Evolutionary conservation across 2,329 filamentous ascomycete genomes (phyloP).

Genomic region (Aureobasidium sp.): DNA sequence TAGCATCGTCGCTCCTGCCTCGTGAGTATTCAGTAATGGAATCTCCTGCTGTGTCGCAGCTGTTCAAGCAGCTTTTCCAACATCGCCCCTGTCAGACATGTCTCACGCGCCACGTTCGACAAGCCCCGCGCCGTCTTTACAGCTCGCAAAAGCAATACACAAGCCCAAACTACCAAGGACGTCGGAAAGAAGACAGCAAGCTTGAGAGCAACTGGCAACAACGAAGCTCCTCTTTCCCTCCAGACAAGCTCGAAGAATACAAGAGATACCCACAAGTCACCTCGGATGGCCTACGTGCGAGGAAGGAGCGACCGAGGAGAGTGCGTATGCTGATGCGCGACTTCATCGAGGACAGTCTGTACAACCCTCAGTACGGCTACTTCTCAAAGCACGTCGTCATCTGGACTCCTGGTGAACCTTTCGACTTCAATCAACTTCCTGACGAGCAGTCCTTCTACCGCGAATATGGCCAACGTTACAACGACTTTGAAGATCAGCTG

Average conservation of each 20-base stretch:
- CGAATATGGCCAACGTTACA: slow-evolving; percentile 70
- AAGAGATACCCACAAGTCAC: slow-evolving; percentile 76
- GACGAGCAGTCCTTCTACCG: slow-evolving; percentile 82
- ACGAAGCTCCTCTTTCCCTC: slow-evolving; percentile 63
- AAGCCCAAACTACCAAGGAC: slow-evolving; percentile 13
- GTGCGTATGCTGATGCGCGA: slow-evolving; percentile 97
- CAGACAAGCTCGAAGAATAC: slow-evolving; percentile 74
- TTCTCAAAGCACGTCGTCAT: slow-evolving; percentile 96
- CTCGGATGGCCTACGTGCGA: slow-evolving; percentile 61
- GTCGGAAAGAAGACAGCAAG: slow-evolving; percentile 27
- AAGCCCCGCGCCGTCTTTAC: slow-evolving; percentile 10
- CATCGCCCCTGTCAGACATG: slow-evolving; percentile 58
- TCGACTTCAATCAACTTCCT: slow-evolving; percentile 71
- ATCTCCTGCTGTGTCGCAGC: slow-evolving; percentile 64
- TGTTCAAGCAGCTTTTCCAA: slow-evolving; percentile 79
- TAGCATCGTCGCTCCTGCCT: neutral
- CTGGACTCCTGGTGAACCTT: slow-evolving; percentile 85
- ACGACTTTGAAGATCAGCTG: slow-evolving; percentile 79
- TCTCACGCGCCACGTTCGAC: slow-evolving; percentile 16
- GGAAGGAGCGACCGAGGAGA: slow-evolving; percentile 67
- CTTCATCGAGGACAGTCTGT: slow-evolving; percentile 95
- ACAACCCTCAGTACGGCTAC: slow-evolving; percentile 92
- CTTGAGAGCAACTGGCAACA: slow-evolving; percentile 80
- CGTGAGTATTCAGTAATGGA: slow-evolving; percentile 74
- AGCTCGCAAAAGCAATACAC: slow-evolving; percentile 9